Conservation (phyloP, 139 green algal species). For the Micractinium sp. region DNA sequence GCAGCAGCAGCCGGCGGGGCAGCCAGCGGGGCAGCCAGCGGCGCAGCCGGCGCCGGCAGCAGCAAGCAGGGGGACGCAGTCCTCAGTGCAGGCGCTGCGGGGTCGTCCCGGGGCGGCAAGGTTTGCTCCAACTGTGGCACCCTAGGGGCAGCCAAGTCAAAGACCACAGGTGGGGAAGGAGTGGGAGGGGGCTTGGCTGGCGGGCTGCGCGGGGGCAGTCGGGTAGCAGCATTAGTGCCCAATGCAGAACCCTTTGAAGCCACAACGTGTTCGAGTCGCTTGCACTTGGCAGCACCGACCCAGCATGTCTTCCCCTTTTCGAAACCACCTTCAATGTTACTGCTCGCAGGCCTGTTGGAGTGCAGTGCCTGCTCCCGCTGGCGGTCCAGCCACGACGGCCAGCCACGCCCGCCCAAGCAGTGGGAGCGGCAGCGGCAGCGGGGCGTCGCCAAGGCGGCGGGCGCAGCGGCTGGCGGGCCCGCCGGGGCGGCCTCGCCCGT, state of each 20-base stretch:
- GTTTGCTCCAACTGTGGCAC: slow-evolving; percentile 2
- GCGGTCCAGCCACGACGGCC: neutral
- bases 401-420: neutral
- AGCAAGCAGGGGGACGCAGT: neutral
- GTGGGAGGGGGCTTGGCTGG: neutral
- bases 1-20: neutral
- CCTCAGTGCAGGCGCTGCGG: neutral
- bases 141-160: neutral
- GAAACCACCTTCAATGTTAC: too few relatives aligned
- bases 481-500: neutral
- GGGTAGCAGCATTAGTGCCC: neutral
- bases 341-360: slow-evolving; percentile 9
- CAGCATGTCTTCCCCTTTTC: neutral
- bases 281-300: neutral
- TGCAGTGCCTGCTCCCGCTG: slow-evolving; percentile 16
- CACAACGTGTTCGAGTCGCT: too few relatives aligned
- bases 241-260: too few relatives aligned
- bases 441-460: neutral
- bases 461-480: neutral
- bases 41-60: neutral
- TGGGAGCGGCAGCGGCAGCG: neutral
- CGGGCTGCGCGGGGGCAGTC: neutral
- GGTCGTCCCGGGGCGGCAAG: neutral
- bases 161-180: neutral
- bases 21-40: neutral